phyloP scores from a whole-genome alignment of 2,329 filamentous ascomycete species.

The Volutella citrinella region DNA sequence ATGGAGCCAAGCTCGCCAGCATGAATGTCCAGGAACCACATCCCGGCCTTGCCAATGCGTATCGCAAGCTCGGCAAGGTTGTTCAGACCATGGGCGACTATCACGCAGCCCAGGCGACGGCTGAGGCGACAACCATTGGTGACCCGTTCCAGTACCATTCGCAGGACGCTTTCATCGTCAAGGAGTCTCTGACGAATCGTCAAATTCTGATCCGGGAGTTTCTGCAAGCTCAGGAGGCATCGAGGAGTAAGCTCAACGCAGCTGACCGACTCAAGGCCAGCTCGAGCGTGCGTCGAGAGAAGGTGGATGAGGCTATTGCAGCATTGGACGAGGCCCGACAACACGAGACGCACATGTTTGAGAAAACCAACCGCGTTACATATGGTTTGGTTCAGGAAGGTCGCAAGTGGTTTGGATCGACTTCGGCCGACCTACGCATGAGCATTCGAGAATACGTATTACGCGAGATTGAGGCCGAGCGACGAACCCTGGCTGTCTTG shows the following conservation, averaged over 20 bases:
- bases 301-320: conserved; percentile 95
- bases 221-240: conserved; percentile 82
- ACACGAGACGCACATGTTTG: conserved; percentile 75
- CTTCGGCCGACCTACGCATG: conserved; percentile 75
- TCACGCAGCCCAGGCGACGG: conserved; percentile 93
- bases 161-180: conserved; percentile 94
- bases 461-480: conserved; percentile 92
- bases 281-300: conserved; percentile 85
- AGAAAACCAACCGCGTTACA: conserved; percentile 87
- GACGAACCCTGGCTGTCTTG: conserved; percentile 85
- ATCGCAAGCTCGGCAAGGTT: conserved; percentile 90
- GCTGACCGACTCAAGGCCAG: conserved; percentile 86
- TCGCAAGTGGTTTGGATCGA: conserved; percentile 85
- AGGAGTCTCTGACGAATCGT: conserved; percentile 95
- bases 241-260: conserved; percentile 77
- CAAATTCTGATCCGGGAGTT: conserved; percentile 95
- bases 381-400: conserved; percentile 85
- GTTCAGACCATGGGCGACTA: conserved; percentile 93
- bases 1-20: conserved; percentile 82
- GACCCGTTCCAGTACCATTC: conserved; percentile 95
- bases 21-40: conserved; percentile 92
- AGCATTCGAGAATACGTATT: conserved; percentile 90
- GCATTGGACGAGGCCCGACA: conserved; percentile 83
- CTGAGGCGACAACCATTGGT: conserved; percentile 89
- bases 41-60: conserved; percentile 80